Conservation (phyloP, 148 eudicot species). For the Fagopyrum esculentum region DNA sequence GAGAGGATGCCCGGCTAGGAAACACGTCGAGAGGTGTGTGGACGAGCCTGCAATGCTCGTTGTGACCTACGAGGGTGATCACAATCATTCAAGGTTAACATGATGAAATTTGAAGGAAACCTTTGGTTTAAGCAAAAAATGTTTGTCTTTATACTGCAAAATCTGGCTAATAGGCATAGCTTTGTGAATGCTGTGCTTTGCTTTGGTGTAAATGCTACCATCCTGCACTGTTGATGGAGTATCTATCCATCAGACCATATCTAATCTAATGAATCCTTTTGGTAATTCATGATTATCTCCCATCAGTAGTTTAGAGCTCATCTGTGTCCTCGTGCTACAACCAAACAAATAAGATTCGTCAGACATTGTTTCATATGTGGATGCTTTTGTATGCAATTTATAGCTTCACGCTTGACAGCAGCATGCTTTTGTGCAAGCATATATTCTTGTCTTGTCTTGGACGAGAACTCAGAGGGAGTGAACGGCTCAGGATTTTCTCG, state of each 20-base stretch:
- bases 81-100: conserved; percentile 38
- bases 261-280: no score
- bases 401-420: neutral
- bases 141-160: no score
- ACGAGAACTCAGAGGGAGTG: neutral
- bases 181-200: neutral
- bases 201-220: neutral
- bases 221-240: no score
- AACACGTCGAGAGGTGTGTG: conserved; percentile 52
- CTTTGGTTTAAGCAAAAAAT: neutral
- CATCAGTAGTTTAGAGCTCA: no score
- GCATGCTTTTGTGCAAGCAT: neutral
- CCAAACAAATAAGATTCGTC: neutral
- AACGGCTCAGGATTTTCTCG: neutral
- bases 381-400: neutral
- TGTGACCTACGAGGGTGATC: conserved; percentile 53
- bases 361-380: neutral
- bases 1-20: conserved; percentile 65
- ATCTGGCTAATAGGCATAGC: neutral
- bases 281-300: neutral
- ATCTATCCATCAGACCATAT: no score
- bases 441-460: neutral
- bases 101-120: conserved; percentile 14
- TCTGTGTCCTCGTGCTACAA: no score
- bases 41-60: conserved; percentile 53